These are phyloP conservation scores for Cyberlindnera suaveolens DNA, from an alignment of 805 yeast species.

Conservation along the genomic window DNA sequence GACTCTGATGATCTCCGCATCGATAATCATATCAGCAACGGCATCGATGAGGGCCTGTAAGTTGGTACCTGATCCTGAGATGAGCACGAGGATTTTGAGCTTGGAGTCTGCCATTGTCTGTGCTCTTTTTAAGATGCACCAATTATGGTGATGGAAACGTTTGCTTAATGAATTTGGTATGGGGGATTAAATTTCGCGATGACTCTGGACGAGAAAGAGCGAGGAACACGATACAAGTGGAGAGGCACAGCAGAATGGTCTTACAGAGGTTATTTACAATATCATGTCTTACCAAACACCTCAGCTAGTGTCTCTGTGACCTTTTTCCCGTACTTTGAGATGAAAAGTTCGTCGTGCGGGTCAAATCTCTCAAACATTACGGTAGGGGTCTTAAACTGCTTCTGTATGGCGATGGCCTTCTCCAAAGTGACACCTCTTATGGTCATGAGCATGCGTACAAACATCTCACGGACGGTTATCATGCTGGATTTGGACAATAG, in stretches of 20 bases:
- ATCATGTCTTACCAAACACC: constrained; percentile 4
- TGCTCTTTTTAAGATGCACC: no score
- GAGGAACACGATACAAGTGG: no score
- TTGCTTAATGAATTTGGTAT: no score
- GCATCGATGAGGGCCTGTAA: constrained; percentile 91
- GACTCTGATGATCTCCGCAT: constrained; percentile 58
- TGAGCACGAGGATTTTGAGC: constrained; percentile 52
- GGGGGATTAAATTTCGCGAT: no score
- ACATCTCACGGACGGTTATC: constrained; percentile 71
- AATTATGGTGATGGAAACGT: no score
- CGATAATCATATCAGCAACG: constrained; percentile 30
- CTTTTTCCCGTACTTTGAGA: constrained; percentile 27
- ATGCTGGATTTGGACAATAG: constrained; percentile 64
- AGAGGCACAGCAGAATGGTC: neutral
- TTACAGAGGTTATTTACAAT: neutral
- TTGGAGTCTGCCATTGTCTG: neutral
- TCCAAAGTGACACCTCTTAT: constrained; percentile 78
- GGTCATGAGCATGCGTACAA: constrained; percentile 69
- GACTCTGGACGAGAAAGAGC: no score
- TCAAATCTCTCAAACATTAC: constrained; percentile 45
- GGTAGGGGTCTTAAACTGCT: constrained; percentile 62
- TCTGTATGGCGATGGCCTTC: constrained; percentile 75
- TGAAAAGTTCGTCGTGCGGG: constrained; percentile 15
- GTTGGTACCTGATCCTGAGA: constrained; percentile 95
- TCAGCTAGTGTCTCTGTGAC: constrained; percentile 16